Conservation (phyloP, 106 monocot species). For the Dendrobium huoshanense region DNA sequence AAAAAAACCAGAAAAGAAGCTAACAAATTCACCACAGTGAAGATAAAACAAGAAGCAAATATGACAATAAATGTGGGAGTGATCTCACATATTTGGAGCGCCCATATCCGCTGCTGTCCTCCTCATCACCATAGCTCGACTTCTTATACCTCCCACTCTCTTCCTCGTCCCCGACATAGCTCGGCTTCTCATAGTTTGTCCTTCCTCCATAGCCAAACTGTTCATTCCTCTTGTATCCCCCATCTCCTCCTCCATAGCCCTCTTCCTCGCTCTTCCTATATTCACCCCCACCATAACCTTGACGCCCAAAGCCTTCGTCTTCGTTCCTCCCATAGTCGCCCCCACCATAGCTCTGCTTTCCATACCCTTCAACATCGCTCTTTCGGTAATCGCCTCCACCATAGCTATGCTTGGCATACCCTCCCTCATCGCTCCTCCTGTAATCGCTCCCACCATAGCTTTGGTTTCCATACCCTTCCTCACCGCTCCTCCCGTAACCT, state of each 20-base stretch:
- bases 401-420: neutral
- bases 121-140: constrained; percentile 19
- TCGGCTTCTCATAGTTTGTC: constrained; percentile 17
- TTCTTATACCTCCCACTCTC: constrained; percentile 22
- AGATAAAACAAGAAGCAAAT: neutral
- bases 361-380: constrained; percentile 13
- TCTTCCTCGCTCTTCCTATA: constrained; percentile 5
- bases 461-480: neutral
- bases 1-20: neutral
- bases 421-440: constrained; percentile 16
- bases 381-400: constrained; percentile 11
- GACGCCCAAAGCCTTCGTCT: constrained; percentile 20
- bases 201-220: constrained; percentile 23
- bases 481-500: constrained; percentile 6
- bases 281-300: constrained; percentile 11
- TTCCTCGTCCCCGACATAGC: constrained; percentile 14
- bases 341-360: neutral
- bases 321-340: constrained; percentile 16
- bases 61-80: neutral
- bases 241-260: constrained; percentile 15
- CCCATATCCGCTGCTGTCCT: constrained; percentile 4
- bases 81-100: constrained; percentile 35
- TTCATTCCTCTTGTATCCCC: constrained; percentile 9
- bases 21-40: neutral
- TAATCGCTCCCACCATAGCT: constrained; percentile 17